Evolutionary conservation across 2,329 filamentous ascomycete genomes (phyloP).

Genomic region (Ceratocystis papillata): DNA sequence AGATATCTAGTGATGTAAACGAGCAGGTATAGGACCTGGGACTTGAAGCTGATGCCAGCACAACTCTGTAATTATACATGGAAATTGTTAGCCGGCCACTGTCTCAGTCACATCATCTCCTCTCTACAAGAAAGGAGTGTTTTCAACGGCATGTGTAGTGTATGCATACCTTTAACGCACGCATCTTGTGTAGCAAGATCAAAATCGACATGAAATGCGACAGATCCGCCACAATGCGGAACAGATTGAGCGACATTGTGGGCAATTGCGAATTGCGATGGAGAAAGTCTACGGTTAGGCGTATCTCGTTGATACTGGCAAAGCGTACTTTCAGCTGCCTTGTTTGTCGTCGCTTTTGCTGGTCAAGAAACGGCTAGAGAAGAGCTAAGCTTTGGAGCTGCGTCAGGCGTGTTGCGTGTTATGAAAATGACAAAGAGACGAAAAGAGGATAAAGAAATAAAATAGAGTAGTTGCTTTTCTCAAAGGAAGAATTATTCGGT

Average conservation of each 20-base stretch:
- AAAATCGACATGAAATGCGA: slow-evolving; percentile 91
- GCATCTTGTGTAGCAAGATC: slow-evolving; percentile 93
- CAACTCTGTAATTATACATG: slow-evolving; percentile 56
- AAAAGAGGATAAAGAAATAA: neutral
- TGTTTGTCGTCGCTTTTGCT: neutral
- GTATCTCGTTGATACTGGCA: neutral
- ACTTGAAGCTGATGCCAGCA: slow-evolving; percentile 97
- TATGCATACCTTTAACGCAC: slow-evolving; percentile 20
- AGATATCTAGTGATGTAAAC: slow-evolving; percentile 93
- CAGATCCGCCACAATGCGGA: slow-evolving; percentile 61
- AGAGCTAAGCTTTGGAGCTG: neutral
- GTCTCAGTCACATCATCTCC: neutral
- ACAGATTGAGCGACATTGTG: slow-evolving; percentile 45
- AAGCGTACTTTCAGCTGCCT: neutral
- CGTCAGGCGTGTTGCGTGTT: neutral
- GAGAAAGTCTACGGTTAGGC: neutral
- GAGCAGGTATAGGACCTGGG: slow-evolving; percentile 84
- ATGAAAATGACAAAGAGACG: neutral
- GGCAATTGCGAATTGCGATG: slow-evolving; percentile 7
- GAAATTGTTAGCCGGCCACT: neutral
- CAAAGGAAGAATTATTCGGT: neutral
- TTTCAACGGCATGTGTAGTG: neutral
- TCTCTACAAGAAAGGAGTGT: neutral
- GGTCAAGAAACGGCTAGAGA: neutral
- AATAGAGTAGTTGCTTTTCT: neutral